Evolutionary conservation across 345 rosid species (phyloP).

Genomic region (Orychophragmus violaceus): DNA sequence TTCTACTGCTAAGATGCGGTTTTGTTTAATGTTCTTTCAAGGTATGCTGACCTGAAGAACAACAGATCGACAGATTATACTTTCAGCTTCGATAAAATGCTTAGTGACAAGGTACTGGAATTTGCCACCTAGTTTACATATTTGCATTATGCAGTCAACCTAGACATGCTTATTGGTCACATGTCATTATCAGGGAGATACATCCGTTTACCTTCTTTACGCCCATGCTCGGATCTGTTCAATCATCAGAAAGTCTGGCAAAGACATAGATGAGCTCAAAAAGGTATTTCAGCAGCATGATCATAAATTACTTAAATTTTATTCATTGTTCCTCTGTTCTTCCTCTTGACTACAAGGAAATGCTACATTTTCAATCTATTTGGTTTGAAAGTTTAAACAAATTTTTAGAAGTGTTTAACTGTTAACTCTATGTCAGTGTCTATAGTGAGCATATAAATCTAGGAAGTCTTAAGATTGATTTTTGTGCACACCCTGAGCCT

Average conservation of each 20-base stretch:
- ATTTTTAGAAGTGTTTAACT: background rate
- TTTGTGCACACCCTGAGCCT: background rate
- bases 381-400: constrained; percentile 5
- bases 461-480: background rate
- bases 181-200: constrained; percentile 63
- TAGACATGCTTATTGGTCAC: constrained; percentile 2
- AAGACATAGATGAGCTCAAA: constrained; percentile 70
- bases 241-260: constrained; percentile 88
- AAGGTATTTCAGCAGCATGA: constrained; percentile 42
- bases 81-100: constrained; percentile 81
- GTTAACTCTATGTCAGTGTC: background rate
- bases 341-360: constrained; percentile 4
- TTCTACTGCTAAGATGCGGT: background rate
- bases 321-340: background rate
- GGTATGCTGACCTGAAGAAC: constrained; percentile 90
- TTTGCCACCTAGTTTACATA: background rate
- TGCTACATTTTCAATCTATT: background rate
- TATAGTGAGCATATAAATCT: background rate
- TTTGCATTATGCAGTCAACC: constrained; percentile 5
- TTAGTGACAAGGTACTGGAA: constrained; percentile 68
- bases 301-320: background rate
- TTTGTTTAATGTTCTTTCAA: constrained; percentile 27
- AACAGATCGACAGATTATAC: constrained; percentile 68
- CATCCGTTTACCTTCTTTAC: constrained; percentile 93
- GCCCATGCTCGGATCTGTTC: constrained; percentile 99